Base-by-base conservation (phyloP, 345 rosid genomes). In the Gossypium ekmanianum region DNA sequence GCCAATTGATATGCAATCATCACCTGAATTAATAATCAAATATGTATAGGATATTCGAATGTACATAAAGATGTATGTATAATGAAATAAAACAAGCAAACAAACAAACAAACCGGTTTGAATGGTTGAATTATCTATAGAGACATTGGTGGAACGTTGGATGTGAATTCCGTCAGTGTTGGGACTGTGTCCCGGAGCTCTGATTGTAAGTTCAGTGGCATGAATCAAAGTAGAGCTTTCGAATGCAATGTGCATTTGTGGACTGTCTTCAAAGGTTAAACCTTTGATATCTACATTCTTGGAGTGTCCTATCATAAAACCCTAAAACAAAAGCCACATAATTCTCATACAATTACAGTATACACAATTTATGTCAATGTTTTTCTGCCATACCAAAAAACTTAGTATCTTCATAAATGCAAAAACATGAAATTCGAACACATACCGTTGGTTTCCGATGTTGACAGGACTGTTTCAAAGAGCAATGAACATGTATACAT, bases 141-240 rank as follows among this genome's bases (percentile, higher is more conserved):
- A 24, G 34, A 58, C 34, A 24, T 58, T 11, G 17, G 63, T 24
- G 34, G 63, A 58, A 4, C 13, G 63, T 24, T 58, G 39, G 39
- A 58, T 58, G 63, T 11, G 63, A 58, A 58, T 58, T 29, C 63
- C 63, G 11, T 58, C 63, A 58, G 63, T 58, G 63, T 22, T 58
- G 7, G 63, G 39, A 13, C 39, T 58, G 63, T 58, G 16, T 2
- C 2, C 34, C 6, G 39, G 34, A 7, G 63, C 63, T 58, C 1
- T 11, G 39, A 58, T 58, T 24, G 7, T 22, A 24, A 58, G 34
- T 11, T 24, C 13, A 12, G 63, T 24, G 24, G 63, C 63, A 58
- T 24, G 5, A 11, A 58, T 5, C 39, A 11, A 58, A 3, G 63
- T 24, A 24, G 9, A 58, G 8, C 63, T 58, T 58, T 58, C 41